Base-by-base conservation (phyloP, 2,329 filamentous ascomycete genomes). In the Diaporthe aspalathi region DNA sequence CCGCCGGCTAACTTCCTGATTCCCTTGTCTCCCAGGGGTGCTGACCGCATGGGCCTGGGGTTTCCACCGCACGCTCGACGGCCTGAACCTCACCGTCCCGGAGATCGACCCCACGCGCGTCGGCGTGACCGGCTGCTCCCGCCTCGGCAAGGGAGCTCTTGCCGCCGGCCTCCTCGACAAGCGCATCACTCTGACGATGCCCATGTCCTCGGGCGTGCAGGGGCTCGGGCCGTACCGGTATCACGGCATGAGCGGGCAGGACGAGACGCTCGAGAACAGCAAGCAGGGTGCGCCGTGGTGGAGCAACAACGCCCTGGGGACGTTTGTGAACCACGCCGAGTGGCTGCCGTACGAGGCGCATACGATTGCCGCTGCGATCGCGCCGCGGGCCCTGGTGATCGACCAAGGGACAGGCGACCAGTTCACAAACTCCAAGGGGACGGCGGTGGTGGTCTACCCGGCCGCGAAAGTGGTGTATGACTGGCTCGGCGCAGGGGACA, bases 301-400 rank as follows among this genome's bases (percentile, higher is more conserved):
- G 87, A 88, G 86, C 79, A 84, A 84, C 72, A 80, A 76, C 43
- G 79, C 79, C 47, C 85, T 89, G 67, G 84, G 87, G 65, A 93
- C 85, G 14, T 82, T 84, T 73, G 81, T 84, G 85, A 88, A 91
- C 83, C 85, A 81, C 74, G 81, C 83, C 70, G 84, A 84, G 76
- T 83, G 84, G 75, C 80, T 90, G 54, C 86, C 88, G 3, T 85
- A 86, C 73, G 88, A 90, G 75, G 87, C 89, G 62, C 88, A 90
- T 78, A 85, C 86, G 74, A 84, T 90, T 52, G 87, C 86, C n/a
- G 87, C 83, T 9, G 82, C 89, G 24, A 82, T 90, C 35, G 87
- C 87, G n/a, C 88, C 88, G 2, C 80, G 88, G 27, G 86, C 87
- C 2, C 78, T 90, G 8, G 80, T 88, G 24, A 85, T 88, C 29